Conservation (phyloP, 176 grass and related monocot species). For the Otatea glauca region DNA sequence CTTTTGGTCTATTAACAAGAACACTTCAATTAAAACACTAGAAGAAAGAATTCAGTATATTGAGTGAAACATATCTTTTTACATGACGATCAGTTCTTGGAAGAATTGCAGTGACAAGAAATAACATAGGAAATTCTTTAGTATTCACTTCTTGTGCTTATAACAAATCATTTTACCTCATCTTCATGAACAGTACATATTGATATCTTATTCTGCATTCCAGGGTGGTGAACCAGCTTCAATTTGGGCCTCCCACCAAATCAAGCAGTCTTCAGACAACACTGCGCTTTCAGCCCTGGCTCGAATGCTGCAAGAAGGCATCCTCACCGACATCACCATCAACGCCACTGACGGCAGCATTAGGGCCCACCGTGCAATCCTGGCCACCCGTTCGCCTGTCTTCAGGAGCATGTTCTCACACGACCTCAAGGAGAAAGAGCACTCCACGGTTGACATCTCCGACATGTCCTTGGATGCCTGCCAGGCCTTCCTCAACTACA, state of each 20-base stretch:
- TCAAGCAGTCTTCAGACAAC: constrained; percentile 59
- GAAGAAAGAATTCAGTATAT: background rate
- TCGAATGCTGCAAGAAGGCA: constrained; percentile 72
- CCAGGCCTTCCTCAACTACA: constrained; percentile 86
- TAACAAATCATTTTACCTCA: background rate
- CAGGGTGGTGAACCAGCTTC: constrained; percentile 88
- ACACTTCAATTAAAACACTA: background rate
- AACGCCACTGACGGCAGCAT: constrained; percentile 77
- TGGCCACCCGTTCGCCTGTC: constrained; percentile 69
- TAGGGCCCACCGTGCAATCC: constrained; percentile 74
- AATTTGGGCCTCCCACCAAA: constrained; percentile 68
- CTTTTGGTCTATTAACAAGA: background rate
- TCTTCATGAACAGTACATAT: background rate
- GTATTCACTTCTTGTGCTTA: background rate
- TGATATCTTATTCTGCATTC: constrained; percentile 8
- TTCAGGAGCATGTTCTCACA: constrained; percentile 98
- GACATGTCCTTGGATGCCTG: constrained; percentile 84
- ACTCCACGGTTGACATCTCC: constrained; percentile 74
- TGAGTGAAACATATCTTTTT: background rate
- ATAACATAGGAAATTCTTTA: background rate
- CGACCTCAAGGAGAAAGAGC: constrained; percentile 86
- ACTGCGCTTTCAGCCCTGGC: constrained; percentile 53
- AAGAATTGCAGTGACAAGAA: background rate
- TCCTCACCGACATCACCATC: constrained; percentile 91
- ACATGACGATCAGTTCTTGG: background rate